phyloP scores from a whole-genome alignment of 2,329 filamentous ascomycete genomes.

The Lecanosticta acicola region DNA sequence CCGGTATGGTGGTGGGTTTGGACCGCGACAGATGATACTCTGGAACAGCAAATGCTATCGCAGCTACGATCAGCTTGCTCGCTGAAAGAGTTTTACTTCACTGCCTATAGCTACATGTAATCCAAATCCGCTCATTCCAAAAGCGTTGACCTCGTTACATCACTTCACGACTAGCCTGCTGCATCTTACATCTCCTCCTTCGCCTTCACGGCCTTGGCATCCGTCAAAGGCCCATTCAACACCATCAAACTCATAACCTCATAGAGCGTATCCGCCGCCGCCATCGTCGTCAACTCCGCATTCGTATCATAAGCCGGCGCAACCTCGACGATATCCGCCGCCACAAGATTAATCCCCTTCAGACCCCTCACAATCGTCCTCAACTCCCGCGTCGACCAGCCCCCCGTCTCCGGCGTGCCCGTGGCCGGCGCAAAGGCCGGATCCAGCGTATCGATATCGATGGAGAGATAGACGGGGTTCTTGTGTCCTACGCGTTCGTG shows the following conservation, averaged over 20 bases:
- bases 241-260: conserved; percentile 81
- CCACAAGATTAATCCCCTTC: conserved; percentile 63
- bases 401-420: conserved; percentile 69
- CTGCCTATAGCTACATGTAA: too few relatives aligned
- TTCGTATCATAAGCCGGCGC: conserved; percentile 69
- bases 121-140: too few relatives aligned
- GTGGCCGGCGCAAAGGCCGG: conserved; percentile 74
- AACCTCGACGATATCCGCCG: conserved; percentile 68
- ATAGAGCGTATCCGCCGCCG: conserved; percentile 65
- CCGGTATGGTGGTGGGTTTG: too few relatives aligned
- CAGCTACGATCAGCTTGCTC: too few relatives aligned
- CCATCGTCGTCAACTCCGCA: conserved; percentile 68
- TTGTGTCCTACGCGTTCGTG: conserved; percentile 59
- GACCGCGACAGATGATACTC: too few relatives aligned
- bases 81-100: too few relatives aligned
- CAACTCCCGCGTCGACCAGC: conserved; percentile 68
- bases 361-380: conserved; percentile 65
- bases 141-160: background rate
- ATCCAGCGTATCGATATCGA: conserved; percentile 85
- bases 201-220: conserved; percentile 28
- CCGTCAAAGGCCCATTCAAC: conserved; percentile 65
- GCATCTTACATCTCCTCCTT: conserved; percentile 20
- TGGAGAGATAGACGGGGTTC: conserved; percentile 72
- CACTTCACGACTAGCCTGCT: too few relatives aligned
- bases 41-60: too few relatives aligned